Evolutionary conservation across 148 eudicot genomes (phyloP).

Genomic region (Chenopodium album): DNA sequence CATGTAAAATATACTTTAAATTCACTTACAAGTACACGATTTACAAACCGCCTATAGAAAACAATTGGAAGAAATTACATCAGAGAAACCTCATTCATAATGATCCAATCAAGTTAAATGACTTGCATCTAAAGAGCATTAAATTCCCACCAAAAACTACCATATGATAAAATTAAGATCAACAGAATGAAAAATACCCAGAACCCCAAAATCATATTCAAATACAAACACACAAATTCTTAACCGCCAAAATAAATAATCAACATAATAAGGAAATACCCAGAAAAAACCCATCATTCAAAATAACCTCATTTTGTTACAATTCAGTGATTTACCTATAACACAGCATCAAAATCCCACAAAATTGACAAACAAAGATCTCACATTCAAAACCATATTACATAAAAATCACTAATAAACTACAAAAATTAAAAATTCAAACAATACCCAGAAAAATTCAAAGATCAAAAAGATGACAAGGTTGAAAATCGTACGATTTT

Average conservation of each 20-base stretch:
- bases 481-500: conserved; percentile 38
- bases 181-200: neutral
- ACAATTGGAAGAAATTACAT: too few species aligned
- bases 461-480: neutral
- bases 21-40: neutral
- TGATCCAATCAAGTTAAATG: neutral
- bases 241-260: conserved; percentile 1
- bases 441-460: conserved; percentile 3
- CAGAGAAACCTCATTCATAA: neutral
- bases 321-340: neutral
- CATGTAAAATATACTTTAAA: neutral
- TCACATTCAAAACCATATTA: neutral
- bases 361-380: neutral
- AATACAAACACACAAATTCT: neutral
- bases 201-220: neutral
- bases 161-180: neutral
- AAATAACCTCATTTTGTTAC: neutral
- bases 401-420: neutral
- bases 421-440: neutral
- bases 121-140: neutral
- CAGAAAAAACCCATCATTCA: conserved; percentile 4
- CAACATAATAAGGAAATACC: neutral
- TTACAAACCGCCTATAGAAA: too few species aligned
- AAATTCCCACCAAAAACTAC: neutral
- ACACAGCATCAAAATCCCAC: neutral